Percentiles rank a stretch among this genome's conserved stretches.
phyloP scores from a whole-genome alignment of 78 protist species.

The Dictyostelium capitatum region DNA sequence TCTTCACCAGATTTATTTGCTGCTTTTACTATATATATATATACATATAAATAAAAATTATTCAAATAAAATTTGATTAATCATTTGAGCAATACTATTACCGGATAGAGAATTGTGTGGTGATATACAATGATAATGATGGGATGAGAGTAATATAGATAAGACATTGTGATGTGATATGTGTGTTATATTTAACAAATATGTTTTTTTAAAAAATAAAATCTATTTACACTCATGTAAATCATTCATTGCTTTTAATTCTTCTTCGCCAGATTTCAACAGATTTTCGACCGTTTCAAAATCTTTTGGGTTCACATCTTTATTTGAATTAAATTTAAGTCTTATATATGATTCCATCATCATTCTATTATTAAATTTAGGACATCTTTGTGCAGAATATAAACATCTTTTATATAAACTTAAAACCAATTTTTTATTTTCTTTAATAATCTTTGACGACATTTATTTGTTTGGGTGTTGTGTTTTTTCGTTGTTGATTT shows the following conservation, averaged over 20 bases:
- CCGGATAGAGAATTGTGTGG: too few relatives aligned
- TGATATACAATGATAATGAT: neutral
- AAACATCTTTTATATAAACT: constrained; percentile 66
- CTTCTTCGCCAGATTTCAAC: constrained; percentile 67
- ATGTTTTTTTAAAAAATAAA: neutral
- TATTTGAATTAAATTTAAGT: constrained; percentile 52
- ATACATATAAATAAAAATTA: neutral
- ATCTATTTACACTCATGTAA: constrained; percentile 40
- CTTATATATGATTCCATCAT: constrained; percentile 55
- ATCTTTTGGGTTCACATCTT: constrained; percentile 31
- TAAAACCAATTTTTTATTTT: constrained; percentile 57
- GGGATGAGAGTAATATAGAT: too few relatives aligned
- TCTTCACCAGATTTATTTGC: constrained; percentile 41
- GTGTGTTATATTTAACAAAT: too few relatives aligned
- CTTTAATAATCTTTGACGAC: constrained; percentile 54
- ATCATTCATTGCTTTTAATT: constrained; percentile 65
- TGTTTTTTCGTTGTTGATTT: neutral
- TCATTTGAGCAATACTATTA: too few relatives aligned
- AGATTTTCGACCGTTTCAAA: constrained; percentile 37
- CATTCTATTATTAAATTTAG: constrained; percentile 38
- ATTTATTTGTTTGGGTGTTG: neutral
- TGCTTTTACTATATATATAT: constrained; percentile 22
- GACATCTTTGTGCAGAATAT: constrained; percentile 51
- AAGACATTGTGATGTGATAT: too few relatives aligned
- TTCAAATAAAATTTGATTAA: too few relatives aligned